Conservation (phyloP, 345 rosid species). For the Euphorbia lathyris region DNA sequence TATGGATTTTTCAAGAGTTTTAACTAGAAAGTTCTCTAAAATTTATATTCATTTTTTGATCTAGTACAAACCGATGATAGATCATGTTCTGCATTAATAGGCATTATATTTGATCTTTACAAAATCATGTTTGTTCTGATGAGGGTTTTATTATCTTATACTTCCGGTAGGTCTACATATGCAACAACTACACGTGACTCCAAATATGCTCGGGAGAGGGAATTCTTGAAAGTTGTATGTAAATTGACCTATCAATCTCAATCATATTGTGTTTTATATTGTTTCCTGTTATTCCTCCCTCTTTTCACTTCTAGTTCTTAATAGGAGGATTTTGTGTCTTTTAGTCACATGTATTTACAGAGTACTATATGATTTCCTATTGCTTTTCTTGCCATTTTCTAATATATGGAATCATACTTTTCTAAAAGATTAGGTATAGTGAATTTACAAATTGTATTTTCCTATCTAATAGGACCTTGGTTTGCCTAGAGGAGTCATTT, state of each 20-base stretch:
- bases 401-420: not conserved
- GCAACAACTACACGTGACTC: conserved; percentile 91
- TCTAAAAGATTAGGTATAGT: not conserved
- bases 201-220: conserved; percentile 86
- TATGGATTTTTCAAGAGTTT: not conserved
- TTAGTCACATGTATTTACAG: not conserved
- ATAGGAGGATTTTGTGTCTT: not conserved
- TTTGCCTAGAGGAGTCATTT: not conserved
- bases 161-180: conserved; percentile 69
- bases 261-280: conserved; percentile 7
- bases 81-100: not conserved
- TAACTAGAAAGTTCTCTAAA: not conserved
- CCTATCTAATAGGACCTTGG: not conserved
- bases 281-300: not conserved
- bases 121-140: not conserved
- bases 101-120: not conserved
- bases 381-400: not conserved
- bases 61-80: not conserved
- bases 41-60: not conserved
- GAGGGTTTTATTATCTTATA: not conserved
- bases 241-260: conserved; percentile 7
- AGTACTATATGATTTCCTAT: not conserved
- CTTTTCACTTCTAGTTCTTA: not conserved
- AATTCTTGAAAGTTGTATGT: conserved; percentile 92
- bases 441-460: not conserved